Base-by-base conservation (phyloP, 768 basidiomycete species). In the Jaapia argillacea region DNA sequence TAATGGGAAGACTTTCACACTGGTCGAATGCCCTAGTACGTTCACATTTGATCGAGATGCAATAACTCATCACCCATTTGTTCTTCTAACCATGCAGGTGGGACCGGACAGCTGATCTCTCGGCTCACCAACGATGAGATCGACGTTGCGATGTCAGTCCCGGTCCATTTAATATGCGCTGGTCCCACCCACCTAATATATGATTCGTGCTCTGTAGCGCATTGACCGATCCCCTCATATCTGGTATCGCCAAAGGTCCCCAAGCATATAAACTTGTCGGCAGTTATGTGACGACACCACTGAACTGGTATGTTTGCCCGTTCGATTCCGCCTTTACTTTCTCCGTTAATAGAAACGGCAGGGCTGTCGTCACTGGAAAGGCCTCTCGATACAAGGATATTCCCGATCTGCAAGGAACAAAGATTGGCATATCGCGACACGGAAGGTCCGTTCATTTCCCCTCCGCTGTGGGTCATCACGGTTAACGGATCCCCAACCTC, bases 291-390 rank as follows among this genome's bases (percentile, higher is more conserved):
- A 76, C 75, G 1, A 87, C 88, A 3, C 87, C 92, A 2, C 65
- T 97, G 35, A 83, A 88, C 65, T 97, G 90, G 92, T 80, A 48
- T 40, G 67, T 52, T 28, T 28, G 18, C 31, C 21, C 22, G 24
- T 38, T 43, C 38, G 16, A 24, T 22, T 16, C 41, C n/a, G 27
- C 35, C 12, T 40, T 21, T 33, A 10, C 16, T 27, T 33, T 10
- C 10, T 16, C 10, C 10, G 10, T 33, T 33, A 33, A 33, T 16
- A 33, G 10, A 33, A 33, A 16, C 16, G 10, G 28, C 28, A 87
- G 93, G 93, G 94, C 90, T 1, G 87, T 97, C n/a, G 83, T 89
- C 49, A 85, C 90, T 7, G 91, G 92, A 14, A 79, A 71, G 51
- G 69, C 84, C 26, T 77, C 85, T 2, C 59, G 71, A 44, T 92